A percentile compares a stretch with the other conserved stretches of the same genome.
Evolutionary conservation across 2,329 filamentous ascomycete species (phyloP).

Genomic region (Aspergillus neotritici): DNA sequence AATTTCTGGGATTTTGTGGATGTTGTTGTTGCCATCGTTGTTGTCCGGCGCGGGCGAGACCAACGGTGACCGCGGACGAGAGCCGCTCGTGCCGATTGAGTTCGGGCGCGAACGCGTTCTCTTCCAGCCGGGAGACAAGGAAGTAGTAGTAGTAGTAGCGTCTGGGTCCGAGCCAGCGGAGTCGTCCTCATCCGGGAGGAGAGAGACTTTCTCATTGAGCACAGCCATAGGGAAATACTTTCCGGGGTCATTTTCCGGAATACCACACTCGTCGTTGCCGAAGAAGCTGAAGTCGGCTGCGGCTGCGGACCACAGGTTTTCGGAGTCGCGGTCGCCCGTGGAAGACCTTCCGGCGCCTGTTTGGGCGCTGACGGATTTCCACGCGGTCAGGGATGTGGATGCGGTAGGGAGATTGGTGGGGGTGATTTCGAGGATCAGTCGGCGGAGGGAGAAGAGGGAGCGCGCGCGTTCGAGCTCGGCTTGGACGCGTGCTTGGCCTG

Average conservation of each 20-base stretch:
- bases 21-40: not conserved
- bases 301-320: constrained; percentile 55
- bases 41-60: not conserved
- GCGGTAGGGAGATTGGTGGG: constrained; percentile 21
- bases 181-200: constrained; percentile 33
- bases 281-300: constrained; percentile 59
- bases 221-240: constrained; percentile 41
- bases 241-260: constrained; percentile 42
- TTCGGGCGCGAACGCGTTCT: not conserved
- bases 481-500: constrained; percentile 46
- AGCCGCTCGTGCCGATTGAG: constrained; percentile 5
- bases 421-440: constrained; percentile 53
- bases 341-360: constrained; percentile 48
- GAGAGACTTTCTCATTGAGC: constrained; percentile 41
- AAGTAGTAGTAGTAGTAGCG: constrained; percentile 5
- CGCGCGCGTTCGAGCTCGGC: constrained; percentile 47
- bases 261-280: constrained; percentile 51
- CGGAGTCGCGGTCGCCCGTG: constrained; percentile 55
- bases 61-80: too few relatives aligned
- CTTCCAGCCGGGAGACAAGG: not conserved
- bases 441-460: constrained; percentile 50
- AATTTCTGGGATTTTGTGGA: constrained; percentile 21
- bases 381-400: constrained; percentile 21
- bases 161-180: constrained; percentile 14
- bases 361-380: constrained; percentile 43